Conservation (phyloP, 345 rosid species). For the Populus nigra region DNA sequence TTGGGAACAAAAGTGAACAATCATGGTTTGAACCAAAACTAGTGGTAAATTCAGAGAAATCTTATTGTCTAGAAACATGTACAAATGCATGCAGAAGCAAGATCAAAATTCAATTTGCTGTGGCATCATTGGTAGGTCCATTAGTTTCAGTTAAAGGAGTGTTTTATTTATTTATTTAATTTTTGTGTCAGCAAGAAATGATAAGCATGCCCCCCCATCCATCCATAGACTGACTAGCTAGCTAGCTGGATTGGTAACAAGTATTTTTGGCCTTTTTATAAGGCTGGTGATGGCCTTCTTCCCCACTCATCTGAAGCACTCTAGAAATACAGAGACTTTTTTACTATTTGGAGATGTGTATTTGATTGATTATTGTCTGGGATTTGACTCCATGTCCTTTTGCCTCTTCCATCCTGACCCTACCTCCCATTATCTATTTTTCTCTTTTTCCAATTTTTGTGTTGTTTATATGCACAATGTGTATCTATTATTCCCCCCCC, state of each 20-base stretch:
- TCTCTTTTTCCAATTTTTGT: not conserved
- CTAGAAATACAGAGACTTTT: not conserved
- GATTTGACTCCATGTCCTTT: not conserved
- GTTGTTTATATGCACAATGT: not conserved
- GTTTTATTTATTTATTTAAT: too few species aligned
- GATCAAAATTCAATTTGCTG: not conserved
- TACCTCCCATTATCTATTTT: not conserved
- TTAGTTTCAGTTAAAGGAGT: not conserved
- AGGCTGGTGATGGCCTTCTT: conserved; percentile 1
- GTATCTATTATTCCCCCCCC: not conserved
- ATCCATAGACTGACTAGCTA: not conserved
- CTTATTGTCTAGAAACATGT: not conserved
- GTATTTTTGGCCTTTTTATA: not conserved
- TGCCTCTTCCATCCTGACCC: not conserved
- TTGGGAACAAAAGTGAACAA: too few species aligned
- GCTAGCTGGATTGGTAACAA: not conserved
- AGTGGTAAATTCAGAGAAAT: not conserved
- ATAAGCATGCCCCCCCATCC: conserved; percentile 10
- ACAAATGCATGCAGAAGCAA: not conserved
- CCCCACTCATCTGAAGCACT: not conserved
- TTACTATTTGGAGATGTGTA: not conserved
- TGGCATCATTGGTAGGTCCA: conserved; percentile 16
- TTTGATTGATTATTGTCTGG: conserved; percentile 13
- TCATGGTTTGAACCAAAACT: too few species aligned
- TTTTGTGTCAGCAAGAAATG: not conserved